Percentiles rank a stretch among this genome's conserved stretches.
Evolutionary conservation across 176 grass and related monocot genomes (phyloP).

Genomic region (Oryza nivara): DNA sequence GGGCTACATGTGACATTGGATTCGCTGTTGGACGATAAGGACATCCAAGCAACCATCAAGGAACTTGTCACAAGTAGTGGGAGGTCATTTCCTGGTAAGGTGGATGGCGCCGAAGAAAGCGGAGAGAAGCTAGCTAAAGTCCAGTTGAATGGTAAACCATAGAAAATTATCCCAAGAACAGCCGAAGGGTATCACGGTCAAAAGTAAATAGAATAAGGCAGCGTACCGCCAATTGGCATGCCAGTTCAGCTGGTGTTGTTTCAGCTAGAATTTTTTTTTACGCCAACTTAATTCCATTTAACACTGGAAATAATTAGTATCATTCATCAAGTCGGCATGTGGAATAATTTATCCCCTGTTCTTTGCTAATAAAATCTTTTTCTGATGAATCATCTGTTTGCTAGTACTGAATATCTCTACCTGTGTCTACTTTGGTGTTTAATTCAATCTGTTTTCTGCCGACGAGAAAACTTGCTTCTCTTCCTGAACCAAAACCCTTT

Average conservation of each 20-base stretch:
- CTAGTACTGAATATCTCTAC: neutral
- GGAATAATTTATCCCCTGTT: slow-evolving; percentile 27
- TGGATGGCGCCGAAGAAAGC: slow-evolving; percentile 38
- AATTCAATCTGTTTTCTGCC: neutral
- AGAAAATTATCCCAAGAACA: neutral
- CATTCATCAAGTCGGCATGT: slow-evolving; percentile 19
- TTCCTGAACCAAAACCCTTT: neutral
- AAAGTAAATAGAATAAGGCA: slow-evolving; percentile 52
- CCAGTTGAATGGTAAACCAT: slow-evolving; percentile 65
- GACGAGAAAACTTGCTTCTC: neutral
- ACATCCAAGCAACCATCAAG: slow-evolving; percentile 77
- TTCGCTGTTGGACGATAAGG: slow-evolving; percentile 70
- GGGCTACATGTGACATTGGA: slow-evolving; percentile 92
- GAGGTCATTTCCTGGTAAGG: slow-evolving; percentile 69
- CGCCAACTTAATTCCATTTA: slow-evolving; percentile 12
- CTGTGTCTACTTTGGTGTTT: neutral
- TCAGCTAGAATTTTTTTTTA: slow-evolving; percentile 20
- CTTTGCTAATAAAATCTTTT: neutral
- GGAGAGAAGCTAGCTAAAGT: slow-evolving; percentile 50
- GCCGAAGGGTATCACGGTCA: slow-evolving; percentile 1
- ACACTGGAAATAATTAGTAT: slow-evolving; percentile 36
- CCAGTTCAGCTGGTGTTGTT: slow-evolving; percentile 22
- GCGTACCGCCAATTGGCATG: slow-evolving; percentile 13
- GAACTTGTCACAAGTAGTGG: slow-evolving; percentile 69
- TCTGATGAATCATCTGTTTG: neutral